Evolutionary conservation across 2,329 filamentous ascomycete species (phyloP).

Genomic region (Knoxdaviesia proteae): DNA sequence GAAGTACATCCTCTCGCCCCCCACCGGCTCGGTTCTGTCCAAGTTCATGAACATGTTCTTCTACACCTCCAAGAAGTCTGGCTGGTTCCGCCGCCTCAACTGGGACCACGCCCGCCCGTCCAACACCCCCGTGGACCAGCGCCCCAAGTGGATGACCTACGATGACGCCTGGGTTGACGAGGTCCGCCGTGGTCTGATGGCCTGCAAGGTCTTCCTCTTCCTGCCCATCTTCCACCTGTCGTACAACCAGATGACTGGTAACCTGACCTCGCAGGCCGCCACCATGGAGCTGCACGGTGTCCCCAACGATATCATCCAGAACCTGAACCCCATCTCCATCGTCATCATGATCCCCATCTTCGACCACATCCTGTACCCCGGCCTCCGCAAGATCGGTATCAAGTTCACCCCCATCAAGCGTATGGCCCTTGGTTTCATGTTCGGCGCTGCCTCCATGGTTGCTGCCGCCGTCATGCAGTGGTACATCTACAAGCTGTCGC

Average conservation of each 20-base stretch:
- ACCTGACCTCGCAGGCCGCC: conserved; percentile 41
- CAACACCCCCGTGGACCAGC: conserved; percentile 28
- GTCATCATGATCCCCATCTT: conserved; percentile 56
- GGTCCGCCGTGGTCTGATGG: conserved; percentile 46
- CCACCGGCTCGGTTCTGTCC: conserved; percentile 49
- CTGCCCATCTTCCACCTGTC: conserved; percentile 39
- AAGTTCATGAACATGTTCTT: conserved; percentile 42
- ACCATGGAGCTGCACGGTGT: conserved; percentile 48
- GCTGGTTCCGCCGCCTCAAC: conserved; percentile 40
- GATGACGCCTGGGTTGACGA: conserved; percentile 72
- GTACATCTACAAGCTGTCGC: conserved; percentile 41
- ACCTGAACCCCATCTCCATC: conserved; percentile 55
- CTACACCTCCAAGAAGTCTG: conserved; percentile 41
- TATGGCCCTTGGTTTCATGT: conserved; percentile 49
- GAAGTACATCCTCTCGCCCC: conserved; percentile 39
- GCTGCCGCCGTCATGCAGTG: conserved; percentile 34
- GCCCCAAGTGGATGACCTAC: conserved; percentile 59
- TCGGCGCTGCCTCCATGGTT: conserved; percentile 40
- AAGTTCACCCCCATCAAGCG: conserved; percentile 57
- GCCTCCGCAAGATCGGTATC: conserved; percentile 40
- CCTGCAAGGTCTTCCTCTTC: conserved; percentile 53
- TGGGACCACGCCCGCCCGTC: conserved; percentile 53
- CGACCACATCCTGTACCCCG: conserved; percentile 49
- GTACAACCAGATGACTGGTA: conserved; percentile 39
- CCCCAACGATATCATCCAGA: conserved; percentile 59